A percentile compares a stretch with the other conserved stretches of the same genome.
phyloP scores from a whole-genome alignment of 106 monocot species.

The Acorus gramineus region DNA sequence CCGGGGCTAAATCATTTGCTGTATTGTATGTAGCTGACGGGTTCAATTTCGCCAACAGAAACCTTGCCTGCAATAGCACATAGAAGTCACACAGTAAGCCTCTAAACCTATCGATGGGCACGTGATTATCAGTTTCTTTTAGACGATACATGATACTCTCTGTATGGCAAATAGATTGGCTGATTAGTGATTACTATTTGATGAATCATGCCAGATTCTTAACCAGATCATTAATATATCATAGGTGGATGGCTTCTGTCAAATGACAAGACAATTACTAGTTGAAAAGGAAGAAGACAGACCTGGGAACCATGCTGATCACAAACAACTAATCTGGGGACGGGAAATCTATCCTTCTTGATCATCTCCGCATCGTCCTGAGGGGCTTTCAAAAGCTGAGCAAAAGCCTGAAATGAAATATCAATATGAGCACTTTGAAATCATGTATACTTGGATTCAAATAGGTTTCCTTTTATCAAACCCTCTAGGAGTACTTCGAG shows the following conservation, averaged over 20 bases:
- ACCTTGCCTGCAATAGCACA: constrained; percentile 66
- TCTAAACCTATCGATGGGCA: neutral
- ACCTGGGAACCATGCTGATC: constrained; percentile 99
- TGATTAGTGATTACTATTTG: neutral
- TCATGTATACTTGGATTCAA: too few relatives aligned
- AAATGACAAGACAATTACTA: too few relatives aligned
- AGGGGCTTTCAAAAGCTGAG: constrained; percentile 83
- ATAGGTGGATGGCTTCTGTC: too few relatives aligned
- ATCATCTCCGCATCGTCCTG: constrained; percentile 82
- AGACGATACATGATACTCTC: neutral
- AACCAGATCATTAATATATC: neutral
- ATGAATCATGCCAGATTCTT: neutral
- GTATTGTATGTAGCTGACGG: constrained; percentile 96
- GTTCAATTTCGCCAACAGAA: constrained; percentile 90
- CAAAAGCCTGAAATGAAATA: constrained; percentile 53
- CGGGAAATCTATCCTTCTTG: constrained; percentile 77
- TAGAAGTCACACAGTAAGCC: too few relatives aligned
- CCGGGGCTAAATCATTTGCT: constrained; percentile 63
- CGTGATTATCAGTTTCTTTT: neutral
- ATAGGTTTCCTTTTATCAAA: too few relatives aligned
- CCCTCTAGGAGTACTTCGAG: too few relatives aligned
- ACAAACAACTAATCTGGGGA: constrained; percentile 92
- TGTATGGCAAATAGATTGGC: neutral
- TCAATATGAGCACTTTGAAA: too few relatives aligned
- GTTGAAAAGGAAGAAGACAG: neutral